These are phyloP conservation scores for Paramecium sonneborni DNA, from an alignment of 73 alveolate species.

Conservation along the genomic window DNA sequence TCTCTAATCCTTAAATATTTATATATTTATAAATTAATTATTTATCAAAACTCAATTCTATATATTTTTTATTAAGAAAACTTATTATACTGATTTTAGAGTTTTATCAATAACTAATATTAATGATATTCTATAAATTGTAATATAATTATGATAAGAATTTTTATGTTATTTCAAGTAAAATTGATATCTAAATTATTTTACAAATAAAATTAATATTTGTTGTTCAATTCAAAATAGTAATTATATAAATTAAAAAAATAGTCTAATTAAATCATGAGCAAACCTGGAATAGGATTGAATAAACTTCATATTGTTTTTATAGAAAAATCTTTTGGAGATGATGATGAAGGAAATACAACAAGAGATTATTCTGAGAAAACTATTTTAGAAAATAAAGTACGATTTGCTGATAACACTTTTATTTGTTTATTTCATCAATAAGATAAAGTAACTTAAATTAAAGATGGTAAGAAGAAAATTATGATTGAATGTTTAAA, in stretches of 20 bases:
- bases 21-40: too few species aligned
- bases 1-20: too few species aligned
- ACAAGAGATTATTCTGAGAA: background rate
- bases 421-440: background rate
- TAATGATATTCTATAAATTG: too few species aligned
- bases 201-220: background rate
- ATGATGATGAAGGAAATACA: background rate
- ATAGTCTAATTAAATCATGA: background rate
- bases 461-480: background rate
- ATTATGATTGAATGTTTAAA: background rate
- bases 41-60: too few species aligned
- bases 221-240: background rate
- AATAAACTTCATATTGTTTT: background rate
- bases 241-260: background rate
- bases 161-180: background rate
- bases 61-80: too few species aligned
- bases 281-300: conserved; percentile 12
- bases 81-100: too few species aligned
- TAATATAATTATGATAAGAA: too few species aligned
- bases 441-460: background rate
- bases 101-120: too few species aligned
- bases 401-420: background rate
- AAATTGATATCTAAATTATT: background rate
- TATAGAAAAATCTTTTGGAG: background rate
- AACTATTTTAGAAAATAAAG: background rate